Percentiles rank a stretch among this genome's conserved stretches.
phyloP scores from a whole-genome alignment of 257 asterid genomes.

The Prunella vulgaris region DNA sequence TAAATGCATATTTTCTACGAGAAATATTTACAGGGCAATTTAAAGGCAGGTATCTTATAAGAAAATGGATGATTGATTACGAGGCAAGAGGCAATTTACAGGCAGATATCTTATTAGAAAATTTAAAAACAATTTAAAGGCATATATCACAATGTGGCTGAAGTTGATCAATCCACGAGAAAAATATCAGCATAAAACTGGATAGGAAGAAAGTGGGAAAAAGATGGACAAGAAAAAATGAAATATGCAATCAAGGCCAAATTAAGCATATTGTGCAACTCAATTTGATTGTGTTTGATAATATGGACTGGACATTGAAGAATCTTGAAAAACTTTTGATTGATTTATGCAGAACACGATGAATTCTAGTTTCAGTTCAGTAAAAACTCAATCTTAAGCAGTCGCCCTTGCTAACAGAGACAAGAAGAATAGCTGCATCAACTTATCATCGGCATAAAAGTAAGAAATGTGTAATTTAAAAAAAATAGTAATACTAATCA shows the following conservation, averaged over 20 bases:
- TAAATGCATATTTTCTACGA: not conserved
- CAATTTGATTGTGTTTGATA: not conserved
- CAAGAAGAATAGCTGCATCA: not conserved
- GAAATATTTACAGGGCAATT: not conserved
- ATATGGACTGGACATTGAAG: not conserved
- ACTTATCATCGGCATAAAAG: not conserved
- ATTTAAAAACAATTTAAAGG: no score
- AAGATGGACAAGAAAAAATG: not conserved
- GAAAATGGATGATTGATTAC: not conserved
- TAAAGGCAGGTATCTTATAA: not conserved
- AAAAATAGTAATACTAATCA: no score
- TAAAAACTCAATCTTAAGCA: not conserved
- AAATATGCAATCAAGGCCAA: not conserved
- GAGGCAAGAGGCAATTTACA: no score
- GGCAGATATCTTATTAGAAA: no score
- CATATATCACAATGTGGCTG: not conserved
- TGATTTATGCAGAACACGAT: not conserved
- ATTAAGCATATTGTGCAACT: not conserved
- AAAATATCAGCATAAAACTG: not conserved
- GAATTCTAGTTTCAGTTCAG: conserved; percentile 2
- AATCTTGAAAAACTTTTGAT: conserved; percentile 5
- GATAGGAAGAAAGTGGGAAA: not conserved
- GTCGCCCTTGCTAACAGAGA: no score
- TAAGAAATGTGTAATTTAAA: not conserved
- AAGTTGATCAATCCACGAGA: not conserved